Base-by-base conservation (phyloP, 345 rosid species). In the Geranium rotundifolium region DNA sequence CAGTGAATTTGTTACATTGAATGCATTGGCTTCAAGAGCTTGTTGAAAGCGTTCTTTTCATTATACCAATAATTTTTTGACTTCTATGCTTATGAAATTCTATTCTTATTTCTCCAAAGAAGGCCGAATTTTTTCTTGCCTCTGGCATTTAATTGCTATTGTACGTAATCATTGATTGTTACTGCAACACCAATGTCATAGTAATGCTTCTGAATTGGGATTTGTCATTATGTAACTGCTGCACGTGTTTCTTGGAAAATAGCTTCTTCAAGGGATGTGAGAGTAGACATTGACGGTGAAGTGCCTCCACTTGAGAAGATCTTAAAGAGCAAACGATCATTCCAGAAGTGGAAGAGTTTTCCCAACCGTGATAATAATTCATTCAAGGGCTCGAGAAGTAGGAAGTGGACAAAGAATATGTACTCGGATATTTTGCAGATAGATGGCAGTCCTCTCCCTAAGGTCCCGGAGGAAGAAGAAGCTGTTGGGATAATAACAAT, bases 401-500 rank as follows among this genome's bases (percentile, higher is more conserved):
- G 71, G 77, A 81, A 76, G 73, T 81, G 83, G 85, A 23, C 66
- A 19, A 75, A 70, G 73, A 82, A 76, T 68, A 20, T 74, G 27
- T 62, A 72, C 56, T 66, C 74, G 0, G 83, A 78, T 37, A 67
- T 83, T 58, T 69, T 83, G 64, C 65, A 79, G 29, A 56, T 80
- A 62, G 64, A 68, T 37, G 78, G 63, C 9, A 67, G 65, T 64
- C 66, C 64, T 14, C 79, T 76, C 16, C 77, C 50, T 1, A 52
- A 46, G 41, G 63, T 61, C 37, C 68, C 63, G 0, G 77, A 75
- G 65, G 81, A 79, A 56, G 73, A 65, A 10, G 81, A 80, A 70
- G 79, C 81, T 7, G 60, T 71, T 0, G 87, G 92, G 63, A 76
- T 86, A 39, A 78, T 86, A 67, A 80, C 92, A 56, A 74, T 83